Evolutionary conservation across 257 asterid genomes (phyloP), one percentile per base, ranked within the genome.

Genomic region (Nicotiana noctiflora): DNA sequence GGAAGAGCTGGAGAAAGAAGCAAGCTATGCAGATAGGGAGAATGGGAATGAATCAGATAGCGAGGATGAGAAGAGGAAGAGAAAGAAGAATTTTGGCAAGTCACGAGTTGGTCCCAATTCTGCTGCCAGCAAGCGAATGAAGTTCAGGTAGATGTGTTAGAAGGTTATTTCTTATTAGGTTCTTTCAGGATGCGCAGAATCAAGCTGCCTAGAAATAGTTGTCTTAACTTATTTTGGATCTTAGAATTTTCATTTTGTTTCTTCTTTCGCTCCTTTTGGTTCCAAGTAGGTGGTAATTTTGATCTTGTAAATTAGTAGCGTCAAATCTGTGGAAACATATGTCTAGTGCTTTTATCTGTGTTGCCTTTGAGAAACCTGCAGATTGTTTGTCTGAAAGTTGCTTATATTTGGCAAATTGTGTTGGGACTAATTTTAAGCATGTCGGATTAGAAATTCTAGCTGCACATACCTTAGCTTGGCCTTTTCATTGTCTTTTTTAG

Each of bases 141-240:
- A 90, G 86, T 90, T 90, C 80, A 88, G 91, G 89, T 90, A 85
- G 83, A 59, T 25, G 83, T 76, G n/a, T 12, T 60, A 61, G 81
- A 40, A 82, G 74, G 34, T 2, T 2, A 34, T 40, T 70, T 40
- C 34, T 68, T 40, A 68, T 37, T 68, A 68, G 6, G 11, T 19
- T 40, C 34, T 27, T 40, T 40, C 27, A 8, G 77, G 77, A 70
- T 44, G 19, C 57, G 5, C 27, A 70, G 57, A 19, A 49, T 53
- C 59, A 53, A 53, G 59, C 18, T 18, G 59, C 18, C 59, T 15
- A 53, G 59, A 53, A 53, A 14, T 53, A 15, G 59, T 5, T 53
- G 7, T 53, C 8, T 40, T 52, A 52, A 12, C 6, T 18, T 52
- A 52, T 52, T 52, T 19, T 5, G 8, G 19, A 52, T 52, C 57